Evolutionary conservation across 805 yeast genomes (phyloP), one percentile per base, ranked within the genome.

Genomic region (Yarrowia sp.): DNA sequence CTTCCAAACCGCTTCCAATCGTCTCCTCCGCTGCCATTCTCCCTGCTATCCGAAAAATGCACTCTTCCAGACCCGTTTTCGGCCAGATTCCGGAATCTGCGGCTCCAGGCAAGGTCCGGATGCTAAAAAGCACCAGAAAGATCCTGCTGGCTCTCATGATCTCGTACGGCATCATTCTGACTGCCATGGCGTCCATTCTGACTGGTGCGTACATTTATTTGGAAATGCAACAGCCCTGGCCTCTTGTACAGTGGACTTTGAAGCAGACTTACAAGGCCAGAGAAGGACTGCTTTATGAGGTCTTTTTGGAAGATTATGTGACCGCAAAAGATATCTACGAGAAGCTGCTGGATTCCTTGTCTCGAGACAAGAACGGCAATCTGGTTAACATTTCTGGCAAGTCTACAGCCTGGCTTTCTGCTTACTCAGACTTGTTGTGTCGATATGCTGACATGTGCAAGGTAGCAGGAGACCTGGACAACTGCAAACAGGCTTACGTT

Each of bases 371-470:
- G 24, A 26, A 36, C 35, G 61, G 61, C 7, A 54, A 54, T 21
- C 46, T 54, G 26, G 14, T 24, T 1, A 36, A 54, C 19, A 38
- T 54, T 4, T 36, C 61, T 1, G 17, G 14, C 4, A 54, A 54
- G 26, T 54, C 61, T 9, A 14, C 24, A 1, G 8, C n/a, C 8
- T 58, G 63, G 63, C 49, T 40, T 24, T 19, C 49, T 14, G 49
- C 32, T 2, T 58, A 58, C 33, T 41, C 51, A 0, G 63, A 40
- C 24, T 33, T 43, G 24, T 61, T 28, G 19, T 66, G 56, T 58
- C n/a, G 61, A 24, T 54, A 54, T 10, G 61, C 61, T 4, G 61
- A 54, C 46, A 54, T 54, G 61, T 36, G 46, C 61, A 54, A 54
- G 26, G 26, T 54, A 9, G 38, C 46, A 7, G 61, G 61, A 3